Evolutionary conservation across 1,284 basidiomycete genomes (phyloP), one percentile per base, ranked within the genome.

Genomic region (Melanopsichium pennsylvanicum): DNA sequence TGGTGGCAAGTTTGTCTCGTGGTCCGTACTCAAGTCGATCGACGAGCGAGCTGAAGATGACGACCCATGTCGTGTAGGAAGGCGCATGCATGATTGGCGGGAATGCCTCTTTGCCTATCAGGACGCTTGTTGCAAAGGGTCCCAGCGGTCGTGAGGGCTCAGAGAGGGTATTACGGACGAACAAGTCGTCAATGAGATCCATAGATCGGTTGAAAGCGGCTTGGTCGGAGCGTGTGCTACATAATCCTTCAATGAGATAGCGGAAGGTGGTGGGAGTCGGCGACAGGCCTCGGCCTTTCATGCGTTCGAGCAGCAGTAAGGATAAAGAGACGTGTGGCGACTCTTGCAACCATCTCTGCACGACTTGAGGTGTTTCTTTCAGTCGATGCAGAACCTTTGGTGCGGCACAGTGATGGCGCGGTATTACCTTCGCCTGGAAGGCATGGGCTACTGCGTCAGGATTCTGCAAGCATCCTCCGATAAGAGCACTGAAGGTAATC

Each of bases 401-500:
- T 3, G 25, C 35, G 10, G 2, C 23, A 32, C 27, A 22, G 35
- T 55, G 70, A 13, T 46, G 56, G 9, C 31, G 19, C 2, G 70
- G 54, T 1, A 70, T 8, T 1, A 32, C 16, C 13, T 48, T 48
- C 9, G 26, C 27, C 3, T 38, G 31, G 6, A 61, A 43, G 4
- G 59, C 58, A 21, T 68, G 43, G 1, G 44, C 57, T 11, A 74
- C 62, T 0, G 52, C 56, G 7, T 52, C 49, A 12, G 56, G 43
- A 33, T 66, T 44, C 22, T 62, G 46, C 16, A 73, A n/a, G 12
- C 66, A 50, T 5, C 62, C 61, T 26, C 45, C 50, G 13, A 74
- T 70, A 5, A 78, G 36, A 9, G 63, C 67, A 8, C 56, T 69
- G 48, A 75, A 77, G 2, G 76, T 75, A 31, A 75, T 43, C 25